Percentiles rank a stretch among this genome's conserved stretches.
Evolutionary conservation across 352 stramenopile genomes (phyloP).

Genomic region (Pythium utonaiense): DNA sequence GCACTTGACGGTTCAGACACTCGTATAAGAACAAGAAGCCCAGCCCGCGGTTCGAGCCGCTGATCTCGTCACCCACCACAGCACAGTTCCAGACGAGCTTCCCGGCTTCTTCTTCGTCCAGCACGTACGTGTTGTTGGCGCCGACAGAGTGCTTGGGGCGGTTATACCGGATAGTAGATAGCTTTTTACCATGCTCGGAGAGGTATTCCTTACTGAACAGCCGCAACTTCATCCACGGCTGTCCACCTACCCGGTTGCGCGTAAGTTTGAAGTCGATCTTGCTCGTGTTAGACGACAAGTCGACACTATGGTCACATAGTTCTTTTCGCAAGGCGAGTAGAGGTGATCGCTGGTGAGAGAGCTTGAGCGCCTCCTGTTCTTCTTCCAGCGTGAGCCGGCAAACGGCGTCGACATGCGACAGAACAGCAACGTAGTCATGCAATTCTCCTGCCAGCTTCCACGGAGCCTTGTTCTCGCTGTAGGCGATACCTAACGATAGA

Average conservation of each 20-base stretch:
- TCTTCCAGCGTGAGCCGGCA: constrained; percentile 94
- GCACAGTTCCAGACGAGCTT: constrained; percentile 85
- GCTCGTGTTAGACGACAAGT: not conserved
- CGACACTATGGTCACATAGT: constrained; percentile 49
- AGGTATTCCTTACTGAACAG: constrained; percentile 77
- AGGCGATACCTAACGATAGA: constrained; percentile 83
- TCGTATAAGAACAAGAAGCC: constrained; percentile 85
- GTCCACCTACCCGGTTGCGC: constrained; percentile 68
- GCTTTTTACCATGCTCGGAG: constrained; percentile 66
- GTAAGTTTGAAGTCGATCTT: constrained; percentile 62
- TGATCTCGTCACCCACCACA: constrained; percentile 79
- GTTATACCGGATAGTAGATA: constrained; percentile 83
- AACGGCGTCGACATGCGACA: constrained; percentile 88
- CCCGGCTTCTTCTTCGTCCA: constrained; percentile 73
- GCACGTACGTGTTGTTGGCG: constrained; percentile 56
- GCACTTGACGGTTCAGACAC: constrained; percentile 66
- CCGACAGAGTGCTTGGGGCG: constrained; percentile 56
- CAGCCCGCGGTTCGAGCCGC: constrained; percentile 69
- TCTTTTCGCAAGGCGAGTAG: constrained; percentile 69
- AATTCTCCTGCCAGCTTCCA: constrained; percentile 79
- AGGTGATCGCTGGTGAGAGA: constrained; percentile 63
- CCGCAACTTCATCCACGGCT: constrained; percentile 83
- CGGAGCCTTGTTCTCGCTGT: constrained; percentile 90
- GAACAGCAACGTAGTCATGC: constrained; percentile 88
- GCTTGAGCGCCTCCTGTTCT: constrained; percentile 89